Evolutionary conservation across 1,284 basidiomycete species (phyloP), one percentile per base, ranked within the genome.

Genomic region (Ustilago tritici): DNA sequence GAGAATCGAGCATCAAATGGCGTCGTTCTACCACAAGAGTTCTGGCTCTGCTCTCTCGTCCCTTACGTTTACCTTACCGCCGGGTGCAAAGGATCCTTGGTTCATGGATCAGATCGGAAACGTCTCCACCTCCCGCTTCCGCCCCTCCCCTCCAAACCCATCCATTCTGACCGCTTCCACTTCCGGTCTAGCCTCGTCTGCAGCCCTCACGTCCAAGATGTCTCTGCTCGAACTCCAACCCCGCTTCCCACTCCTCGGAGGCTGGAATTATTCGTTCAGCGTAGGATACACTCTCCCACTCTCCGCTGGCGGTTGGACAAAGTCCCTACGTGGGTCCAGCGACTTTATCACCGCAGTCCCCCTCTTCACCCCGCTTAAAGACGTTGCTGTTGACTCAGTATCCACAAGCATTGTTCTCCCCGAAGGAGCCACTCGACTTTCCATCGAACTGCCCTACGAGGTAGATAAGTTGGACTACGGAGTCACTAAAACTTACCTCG

Each of bases 241-340:
- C 0, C 90, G 97, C 43, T 99, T 95, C 86, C 97, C 97, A 9
- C 83, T 99, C 32, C 87, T 98, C 70, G 97, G 97, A 35, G 95
- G 96, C 19, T 99, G 97, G 97, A 98, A 98, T 86, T 99, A 97
- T 87, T 91, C 89, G 49, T 99, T 96, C 88, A 94, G 93, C 6
- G 89, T 98, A 12, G 97, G 97, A 3, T 99, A 93, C 90, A 95
- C 98, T 82, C 92, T 93, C 14, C 64, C 67, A 10, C 76, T 85
- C n/a, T 57, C 60, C 11, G 14, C 46, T 2, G 81, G 80, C 2
- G 80, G 81, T 5, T 89, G 41, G 90, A 89, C 71, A 92, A 90
- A 84, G 90, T 92, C 79, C 12, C 4, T 71, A 3, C 4, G 15
- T 0, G n/a, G 38, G 10, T 53, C 55, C 2, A 49, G 63, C 61